Evolutionary conservation across 1,284 basidiomycete genomes (phyloP), one percentile per base, ranked within the genome.

Genomic region (Apiotrichum akiyoshidainum): DNA sequence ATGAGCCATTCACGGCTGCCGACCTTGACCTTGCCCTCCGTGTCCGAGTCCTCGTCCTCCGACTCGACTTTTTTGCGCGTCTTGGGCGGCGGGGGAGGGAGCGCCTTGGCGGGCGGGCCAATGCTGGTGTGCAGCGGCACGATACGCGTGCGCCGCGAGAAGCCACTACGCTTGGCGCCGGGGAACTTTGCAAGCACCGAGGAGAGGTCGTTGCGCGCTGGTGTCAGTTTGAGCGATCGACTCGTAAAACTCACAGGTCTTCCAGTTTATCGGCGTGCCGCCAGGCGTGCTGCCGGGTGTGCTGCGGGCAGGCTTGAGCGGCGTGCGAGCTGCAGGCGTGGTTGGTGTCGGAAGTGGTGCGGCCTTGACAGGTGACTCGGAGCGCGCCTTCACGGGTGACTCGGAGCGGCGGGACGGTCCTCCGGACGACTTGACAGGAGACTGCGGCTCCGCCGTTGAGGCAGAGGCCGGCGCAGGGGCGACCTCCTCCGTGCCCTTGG

Each of bases 31-130:
- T 64, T 66, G 55, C 57, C 62, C 63, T 70, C 65, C 44, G 63
- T 67, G 53, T 71, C 66, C n/a, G 62, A 63, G 41, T 68, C 61
- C 21, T 72, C 69, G 6, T 78, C 71, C 5, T 72, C 71, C 10
- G 71, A 66, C 22, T 74, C 74, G 9, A 70, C 68, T 59, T 75
- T 75, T 66, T 68, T 72, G 63, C 68, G 71, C 22, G 54, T 62
- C 61, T 78, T 78, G 26, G 69, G 68, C 17, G 77, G 77, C 7
- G 68, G 64, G 2, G 77, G 76, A 3, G 77, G 76, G 16, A 75
- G 60, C 6, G 68, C 65, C 57, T 76, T 77, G 26, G 68, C 71
- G 0, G 73, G 73, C 0, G 72, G 67, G 11, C 75, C 75, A 48
- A 78, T 75, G 55, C 67, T 73, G 8, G 60, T 57, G 58, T 78